phyloP scores from a whole-genome alignment of 2,329 filamentous ascomycete genomes.

The Talaromyces sp. region DNA sequence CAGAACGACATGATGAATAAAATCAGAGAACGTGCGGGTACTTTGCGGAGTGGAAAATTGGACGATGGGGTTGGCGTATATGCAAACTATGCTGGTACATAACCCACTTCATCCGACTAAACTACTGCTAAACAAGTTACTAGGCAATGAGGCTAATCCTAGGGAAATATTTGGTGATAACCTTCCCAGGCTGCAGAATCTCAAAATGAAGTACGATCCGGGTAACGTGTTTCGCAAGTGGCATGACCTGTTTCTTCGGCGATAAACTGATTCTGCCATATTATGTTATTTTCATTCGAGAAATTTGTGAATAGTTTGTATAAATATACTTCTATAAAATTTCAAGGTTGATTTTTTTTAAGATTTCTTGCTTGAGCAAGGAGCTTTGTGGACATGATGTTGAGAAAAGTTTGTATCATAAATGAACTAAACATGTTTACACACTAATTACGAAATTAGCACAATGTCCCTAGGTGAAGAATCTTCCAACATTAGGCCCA shows the following conservation, averaged over 20 bases:
- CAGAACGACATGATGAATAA: slow-evolving; percentile 1
- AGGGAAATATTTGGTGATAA: slow-evolving; percentile 35
- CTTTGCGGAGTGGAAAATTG: slow-evolving; percentile 53
- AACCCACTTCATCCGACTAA: slow-evolving; percentile 43
- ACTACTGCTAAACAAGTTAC: slow-evolving; percentile 50
- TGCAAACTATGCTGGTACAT: slow-evolving; percentile 40
- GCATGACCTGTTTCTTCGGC: slow-evolving; percentile 39
- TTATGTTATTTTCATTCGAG: no score
- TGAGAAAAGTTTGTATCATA: no score
- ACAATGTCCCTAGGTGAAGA: no score
- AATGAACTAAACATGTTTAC: no score
- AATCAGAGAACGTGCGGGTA: neutral
- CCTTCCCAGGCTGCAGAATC: neutral
- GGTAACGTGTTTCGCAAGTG: slow-evolving; percentile 26
- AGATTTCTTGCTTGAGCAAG: no score
- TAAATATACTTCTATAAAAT: no score
- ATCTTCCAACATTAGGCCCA: no score
- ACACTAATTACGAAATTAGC: no score
- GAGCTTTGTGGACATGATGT: no score
- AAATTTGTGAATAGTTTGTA: no score
- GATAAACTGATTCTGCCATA: no score
- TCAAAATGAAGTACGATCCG: slow-evolving; percentile 5
- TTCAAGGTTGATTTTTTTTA: no score
- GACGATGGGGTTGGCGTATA: slow-evolving; percentile 27
- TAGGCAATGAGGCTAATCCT: slow-evolving; percentile 56